A percentile compares a stretch with the other conserved stretches of the same genome.
Conservation (phyloP, 768 basidiomycete species). For the Leucocoprinus sp. region DNA sequence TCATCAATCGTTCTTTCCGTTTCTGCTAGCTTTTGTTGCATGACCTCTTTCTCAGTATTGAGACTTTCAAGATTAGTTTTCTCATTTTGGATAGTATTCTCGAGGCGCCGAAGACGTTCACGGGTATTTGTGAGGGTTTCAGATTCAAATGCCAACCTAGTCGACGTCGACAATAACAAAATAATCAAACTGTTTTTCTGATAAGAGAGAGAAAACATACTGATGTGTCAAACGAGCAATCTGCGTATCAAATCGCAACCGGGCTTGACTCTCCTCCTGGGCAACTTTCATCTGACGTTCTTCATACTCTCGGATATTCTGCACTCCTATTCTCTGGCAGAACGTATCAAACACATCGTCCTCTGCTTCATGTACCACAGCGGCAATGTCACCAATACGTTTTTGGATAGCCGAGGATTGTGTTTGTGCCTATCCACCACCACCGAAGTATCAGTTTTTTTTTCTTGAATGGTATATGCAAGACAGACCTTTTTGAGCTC, state of each 20-base stretch:
- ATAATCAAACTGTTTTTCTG: neutral
- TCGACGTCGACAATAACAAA: neutral
- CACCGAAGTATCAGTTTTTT: neutral
- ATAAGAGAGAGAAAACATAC: slow-evolving; percentile 30
- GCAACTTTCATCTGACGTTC: slow-evolving; percentile 83
- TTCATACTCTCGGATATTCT: slow-evolving; percentile 88
- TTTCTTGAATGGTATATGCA: neutral
- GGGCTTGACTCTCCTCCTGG: slow-evolving; percentile 79
- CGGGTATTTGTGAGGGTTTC: slow-evolving; percentile 61
- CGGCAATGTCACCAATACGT: slow-evolving; percentile 46
- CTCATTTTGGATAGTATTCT: slow-evolving; percentile 45
- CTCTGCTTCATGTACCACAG: slow-evolving; percentile 67
- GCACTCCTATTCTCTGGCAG: slow-evolving; percentile 70
- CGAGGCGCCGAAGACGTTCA: slow-evolving; percentile 53
- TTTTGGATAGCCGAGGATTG: slow-evolving; percentile 44
- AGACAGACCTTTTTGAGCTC: slow-evolving; percentile 59
- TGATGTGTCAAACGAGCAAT: slow-evolving; percentile 81
- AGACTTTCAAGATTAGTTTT: slow-evolving; percentile 43
- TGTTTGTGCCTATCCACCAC: slow-evolving; percentile 37
- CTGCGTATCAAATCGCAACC: slow-evolving; percentile 77
- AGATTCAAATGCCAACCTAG: slow-evolving; percentile 72
- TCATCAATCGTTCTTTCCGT: slow-evolving; percentile 46
- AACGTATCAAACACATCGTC: slow-evolving; percentile 71
- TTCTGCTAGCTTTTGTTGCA: slow-evolving; percentile 52
- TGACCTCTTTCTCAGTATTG: slow-evolving; percentile 42